Conservation (phyloP, 352 stramenopile genomes). For the Pythium phragmiticola region DNA sequence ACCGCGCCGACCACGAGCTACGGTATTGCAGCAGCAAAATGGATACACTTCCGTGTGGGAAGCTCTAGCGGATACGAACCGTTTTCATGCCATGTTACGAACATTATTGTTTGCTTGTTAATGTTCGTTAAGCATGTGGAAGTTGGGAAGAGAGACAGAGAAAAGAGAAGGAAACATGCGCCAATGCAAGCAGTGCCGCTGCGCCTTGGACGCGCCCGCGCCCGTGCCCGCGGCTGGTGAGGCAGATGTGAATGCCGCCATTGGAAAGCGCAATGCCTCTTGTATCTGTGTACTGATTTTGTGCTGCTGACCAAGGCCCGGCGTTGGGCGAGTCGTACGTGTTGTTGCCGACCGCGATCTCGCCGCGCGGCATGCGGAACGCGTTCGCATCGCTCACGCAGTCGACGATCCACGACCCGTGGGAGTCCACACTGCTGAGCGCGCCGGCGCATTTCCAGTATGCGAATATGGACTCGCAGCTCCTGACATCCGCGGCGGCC, state of each 20-base stretch:
- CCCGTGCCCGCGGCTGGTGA: constrained; percentile 15
- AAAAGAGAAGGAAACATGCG: constrained; percentile 19
- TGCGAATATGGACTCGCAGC: constrained; percentile 15
- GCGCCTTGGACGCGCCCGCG: constrained; percentile 29
- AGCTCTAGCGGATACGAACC: constrained; percentile 10
- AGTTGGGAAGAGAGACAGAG: not conserved
- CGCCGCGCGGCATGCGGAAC: constrained; percentile 36
- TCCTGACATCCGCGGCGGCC: constrained; percentile 6
- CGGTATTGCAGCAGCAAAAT: constrained; percentile 29
- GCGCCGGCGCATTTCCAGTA: constrained; percentile 2
- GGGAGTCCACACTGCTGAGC: constrained; percentile 25
- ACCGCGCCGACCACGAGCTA: constrained; percentile 55
- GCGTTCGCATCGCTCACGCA: constrained; percentile 31
- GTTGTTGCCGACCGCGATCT: constrained; percentile 64
- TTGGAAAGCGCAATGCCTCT: not conserved
- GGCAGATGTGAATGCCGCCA: not conserved
- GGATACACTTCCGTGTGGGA: constrained; percentile 11
- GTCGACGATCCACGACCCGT: constrained; percentile 28
- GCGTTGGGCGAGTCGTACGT: constrained; percentile 74
- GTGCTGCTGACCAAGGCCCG: constrained; percentile 9
- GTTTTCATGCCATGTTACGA: constrained; percentile 4
- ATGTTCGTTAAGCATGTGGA: not conserved
- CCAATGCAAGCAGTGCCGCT: constrained; percentile 34
- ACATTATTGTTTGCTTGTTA: constrained; percentile 1
- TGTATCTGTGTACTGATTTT: constrained; percentile 6